A percentile compares a stretch with the other conserved stretches of the same genome.
phyloP scores from a whole-genome alignment of 2,329 filamentous ascomycete genomes.

The Monosporascus cannonballus region DNA sequence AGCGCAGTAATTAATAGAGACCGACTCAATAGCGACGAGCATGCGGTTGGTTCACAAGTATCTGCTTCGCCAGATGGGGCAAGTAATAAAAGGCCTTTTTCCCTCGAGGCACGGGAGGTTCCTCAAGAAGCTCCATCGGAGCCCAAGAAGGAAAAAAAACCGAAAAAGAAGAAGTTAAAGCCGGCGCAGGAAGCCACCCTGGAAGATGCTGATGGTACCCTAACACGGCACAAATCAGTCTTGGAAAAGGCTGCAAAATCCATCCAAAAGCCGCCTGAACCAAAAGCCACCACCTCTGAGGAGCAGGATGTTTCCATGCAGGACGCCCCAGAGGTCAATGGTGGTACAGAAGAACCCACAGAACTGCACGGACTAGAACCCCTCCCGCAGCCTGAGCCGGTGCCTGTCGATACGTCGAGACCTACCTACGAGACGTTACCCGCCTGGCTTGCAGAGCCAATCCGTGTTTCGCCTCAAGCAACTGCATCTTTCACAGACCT shows the following conservation, averaged over 20 bases:
- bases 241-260: constrained; percentile 52
- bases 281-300: constrained; percentile 21
- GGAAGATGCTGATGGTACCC: constrained; percentile 12
- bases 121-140: constrained; percentile 4
- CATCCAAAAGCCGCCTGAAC: constrained; percentile 40
- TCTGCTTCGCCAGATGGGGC: constrained; percentile 3
- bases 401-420: constrained; percentile 48
- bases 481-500: constrained; percentile 52
- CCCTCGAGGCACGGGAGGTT: constrained; percentile 1
- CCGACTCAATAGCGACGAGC: background rate
- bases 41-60: constrained; percentile 9
- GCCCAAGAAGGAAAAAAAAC: constrained; percentile 17
- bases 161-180: constrained; percentile 16
- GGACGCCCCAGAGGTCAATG: constrained; percentile 18
- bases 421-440: constrained; percentile 76
- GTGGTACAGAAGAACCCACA: background rate
- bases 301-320: constrained; percentile 25
- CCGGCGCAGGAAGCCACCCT: constrained; percentile 7
- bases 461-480: constrained; percentile 57
- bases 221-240: constrained; percentile 40
- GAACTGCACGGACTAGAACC: constrained; percentile 70
- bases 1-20: background rate
- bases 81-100: background rate
- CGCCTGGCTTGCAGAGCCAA: constrained; percentile 70
- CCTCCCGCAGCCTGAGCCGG: constrained; percentile 69